A percentile compares a stretch with the other conserved stretches of the same genome.
Evolutionary conservation across 768 basidiomycete genomes (phyloP).

Genomic region (Sporobolomyces pararoseus): DNA sequence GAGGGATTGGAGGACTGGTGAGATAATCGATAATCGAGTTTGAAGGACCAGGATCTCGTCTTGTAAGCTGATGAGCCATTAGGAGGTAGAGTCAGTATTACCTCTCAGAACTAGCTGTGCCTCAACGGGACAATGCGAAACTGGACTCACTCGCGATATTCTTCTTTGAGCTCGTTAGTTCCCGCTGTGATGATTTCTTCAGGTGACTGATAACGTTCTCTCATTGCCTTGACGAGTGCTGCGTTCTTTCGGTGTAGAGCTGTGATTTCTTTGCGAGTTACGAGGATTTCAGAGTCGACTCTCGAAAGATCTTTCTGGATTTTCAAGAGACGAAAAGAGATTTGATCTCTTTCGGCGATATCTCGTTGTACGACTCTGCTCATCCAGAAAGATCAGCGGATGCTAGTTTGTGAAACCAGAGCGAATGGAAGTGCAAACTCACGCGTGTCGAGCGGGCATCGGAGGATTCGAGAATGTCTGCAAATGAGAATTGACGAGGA

Average conservation of each 20-base stretch:
- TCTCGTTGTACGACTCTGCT: no score
- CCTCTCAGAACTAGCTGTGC: no score
- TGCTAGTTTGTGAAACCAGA: no score
- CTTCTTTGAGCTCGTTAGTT: background rate
- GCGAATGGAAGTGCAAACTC: no score
- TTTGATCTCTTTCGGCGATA: no score
- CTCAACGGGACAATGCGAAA: no score
- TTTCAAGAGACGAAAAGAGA: no score
- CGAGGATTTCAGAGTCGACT: no score
- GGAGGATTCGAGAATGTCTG: constrained; percentile 51
- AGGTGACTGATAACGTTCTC: background rate
- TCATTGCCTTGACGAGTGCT: background rate
- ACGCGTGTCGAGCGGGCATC: constrained; percentile 3
- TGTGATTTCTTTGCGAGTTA: no score
- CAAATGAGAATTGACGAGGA: constrained; percentile 17
- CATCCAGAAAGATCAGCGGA: no score
- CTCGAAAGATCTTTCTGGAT: no score
- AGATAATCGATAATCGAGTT: constrained; percentile 3
- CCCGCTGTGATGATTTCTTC: background rate
- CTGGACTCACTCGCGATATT: background rate
- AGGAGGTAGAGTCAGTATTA: no score
- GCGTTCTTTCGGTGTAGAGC: background rate
- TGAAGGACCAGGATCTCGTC: background rate
- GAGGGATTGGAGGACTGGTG: constrained; percentile 9
- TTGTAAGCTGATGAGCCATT: background rate